These are phyloP conservation scores for Begonia peltatifolia DNA, from an alignment of 306 rosid genomes.

Conservation along the genomic window DNA sequence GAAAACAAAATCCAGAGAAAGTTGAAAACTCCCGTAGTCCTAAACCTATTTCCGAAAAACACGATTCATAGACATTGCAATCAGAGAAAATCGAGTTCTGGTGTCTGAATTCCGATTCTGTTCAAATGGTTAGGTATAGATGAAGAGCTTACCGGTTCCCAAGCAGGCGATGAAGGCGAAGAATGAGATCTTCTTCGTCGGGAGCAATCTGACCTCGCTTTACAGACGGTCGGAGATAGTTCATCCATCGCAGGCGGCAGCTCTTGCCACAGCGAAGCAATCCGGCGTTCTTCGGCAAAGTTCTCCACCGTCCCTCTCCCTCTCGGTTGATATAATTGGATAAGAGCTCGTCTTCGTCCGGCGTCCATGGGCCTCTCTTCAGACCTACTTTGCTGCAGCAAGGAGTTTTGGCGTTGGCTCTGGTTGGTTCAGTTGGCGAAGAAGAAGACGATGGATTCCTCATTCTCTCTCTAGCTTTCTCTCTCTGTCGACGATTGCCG, in stretches of 20 bases:
- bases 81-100: no score
- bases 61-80: neutral
- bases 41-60: neutral
- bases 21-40: neutral
- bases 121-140: neutral
- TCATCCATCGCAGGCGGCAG: constrained; percentile 95
- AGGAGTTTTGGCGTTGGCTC: constrained; percentile 16
- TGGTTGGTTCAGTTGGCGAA: neutral
- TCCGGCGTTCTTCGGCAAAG: constrained; percentile 64
- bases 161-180: constrained; percentile 89
- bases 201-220: constrained; percentile 88
- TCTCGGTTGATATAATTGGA: constrained; percentile 39
- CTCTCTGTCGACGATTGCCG: neutral
- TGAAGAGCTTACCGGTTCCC: constrained; percentile 38
- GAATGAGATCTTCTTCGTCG: constrained; percentile 88
- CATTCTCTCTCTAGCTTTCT: neutral
- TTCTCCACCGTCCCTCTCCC: constrained; percentile 84
- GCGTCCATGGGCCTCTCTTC: constrained; percentile 85
- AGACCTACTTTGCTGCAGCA: constrained; percentile 60
- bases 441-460: neutral
- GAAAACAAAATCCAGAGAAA: neutral
- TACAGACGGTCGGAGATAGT: constrained; percentile 79
- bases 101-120: neutral
- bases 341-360: constrained; percentile 54
- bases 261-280: constrained; percentile 84